Conservation (phyloP, 1,139 yeast species). For the Yamadazyma atmosphaerica region DNA sequence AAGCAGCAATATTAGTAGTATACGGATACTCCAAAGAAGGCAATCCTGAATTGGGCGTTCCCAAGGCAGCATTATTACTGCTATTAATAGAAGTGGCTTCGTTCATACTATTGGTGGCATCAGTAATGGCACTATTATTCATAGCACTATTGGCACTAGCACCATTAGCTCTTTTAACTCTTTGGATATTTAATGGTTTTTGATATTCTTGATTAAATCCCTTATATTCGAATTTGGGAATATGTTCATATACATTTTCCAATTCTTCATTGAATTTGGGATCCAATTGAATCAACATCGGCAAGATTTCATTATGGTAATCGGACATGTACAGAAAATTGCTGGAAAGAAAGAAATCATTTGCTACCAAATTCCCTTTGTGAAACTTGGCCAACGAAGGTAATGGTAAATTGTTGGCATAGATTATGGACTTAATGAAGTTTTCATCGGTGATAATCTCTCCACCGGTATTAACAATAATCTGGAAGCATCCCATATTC, state of each 20-base stretch:
- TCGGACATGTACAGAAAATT: conserved; percentile 38
- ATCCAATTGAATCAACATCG: conserved; percentile 31
- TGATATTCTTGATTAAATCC: conserved; percentile 33
- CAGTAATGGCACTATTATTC: not conserved
- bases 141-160: not conserved
- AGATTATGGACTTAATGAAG: conserved; percentile 33
- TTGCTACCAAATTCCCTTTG: conserved; percentile 37
- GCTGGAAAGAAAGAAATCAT: conserved; percentile 40
- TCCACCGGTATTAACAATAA: conserved; percentile 27
- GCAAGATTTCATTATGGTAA: conserved; percentile 41
- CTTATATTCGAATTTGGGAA: conserved; percentile 36
- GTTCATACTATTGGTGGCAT: not conserved
- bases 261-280: conserved; percentile 31
- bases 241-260: conserved; percentile 29
- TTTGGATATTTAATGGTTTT: conserved; percentile 22
- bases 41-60: not conserved
- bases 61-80: no score
- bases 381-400: conserved; percentile 33
- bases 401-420: conserved; percentile 32
- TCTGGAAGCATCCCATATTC: conserved; percentile 35
- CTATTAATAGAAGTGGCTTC: not conserved
- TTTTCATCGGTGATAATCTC: conserved; percentile 31
- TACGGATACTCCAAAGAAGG: conserved; percentile 1
- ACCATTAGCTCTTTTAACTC: conserved; percentile 6
- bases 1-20: not conserved